Evolutionary conservation across 2,329 filamentous ascomycete genomes (phyloP), one percentile per base, ranked within the genome.

Genomic region (Fusarium drepaniforme): DNA sequence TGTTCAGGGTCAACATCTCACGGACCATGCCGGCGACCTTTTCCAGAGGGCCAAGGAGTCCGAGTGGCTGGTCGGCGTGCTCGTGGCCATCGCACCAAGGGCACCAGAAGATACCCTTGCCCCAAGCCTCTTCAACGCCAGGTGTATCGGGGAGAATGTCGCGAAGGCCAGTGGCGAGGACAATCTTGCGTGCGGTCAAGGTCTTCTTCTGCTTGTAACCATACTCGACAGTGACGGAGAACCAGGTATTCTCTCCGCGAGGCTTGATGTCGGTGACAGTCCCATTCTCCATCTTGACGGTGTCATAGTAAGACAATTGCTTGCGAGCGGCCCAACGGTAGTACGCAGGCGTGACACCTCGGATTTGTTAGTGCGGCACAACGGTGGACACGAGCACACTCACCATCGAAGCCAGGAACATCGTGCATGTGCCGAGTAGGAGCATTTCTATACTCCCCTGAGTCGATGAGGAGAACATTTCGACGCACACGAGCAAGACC

Each of bases 1-100:
- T 82, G 81, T 90, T 90, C 8, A 91, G 81, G 0, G 88, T 90
- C 18, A 85, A 78, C 12, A 91, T 84, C 77, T 92, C 89, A 16
- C 87, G 82, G 0, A 89, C 85, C 8, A 85, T 79, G 4, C 81
- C 81, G 0, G 88, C 81, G 0, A 88, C 81, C 33, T 87, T 82
- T 2, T 82, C 75, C 0, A 91, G 79, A 1, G 82, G 72, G 2
- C 84, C 86, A 0, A 92, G 78, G 38, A 92, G 83, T 2, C 90
- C 90, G 1, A 92, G 84, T 0, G 85, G 68, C 71, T 91, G 89
- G 76, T 91, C 89, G 0, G 86, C 87, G 78, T 92, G 89, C 80
- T 92, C 90, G 72, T 88, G 85, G 15, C 90, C 90, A 76, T 92
- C 90, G 72, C 90, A 92, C 90, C 90, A 92, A 0, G 90, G 89